These are phyloP conservation scores for Phlyctochytrium arcticum DNA, from an alignment of 192 early-diverging fungal species.

Conservation along the genomic window DNA sequence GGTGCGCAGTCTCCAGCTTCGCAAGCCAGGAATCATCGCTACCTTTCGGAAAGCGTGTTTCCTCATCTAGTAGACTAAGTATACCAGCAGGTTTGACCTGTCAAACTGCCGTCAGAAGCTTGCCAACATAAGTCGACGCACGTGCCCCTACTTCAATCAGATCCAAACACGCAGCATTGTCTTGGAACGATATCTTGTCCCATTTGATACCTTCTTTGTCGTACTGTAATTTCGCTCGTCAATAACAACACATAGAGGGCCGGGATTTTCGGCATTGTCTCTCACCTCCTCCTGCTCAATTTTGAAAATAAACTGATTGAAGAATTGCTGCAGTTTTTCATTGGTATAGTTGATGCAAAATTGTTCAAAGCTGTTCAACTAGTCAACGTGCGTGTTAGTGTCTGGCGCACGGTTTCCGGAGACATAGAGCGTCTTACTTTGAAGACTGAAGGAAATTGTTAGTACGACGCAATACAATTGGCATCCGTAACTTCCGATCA, in stretches of 20 bases:
- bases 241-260: not conserved
- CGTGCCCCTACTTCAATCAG: conserved; percentile 50
- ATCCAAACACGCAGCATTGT: conserved; percentile 48
- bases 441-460: not conserved
- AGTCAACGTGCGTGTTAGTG: conserved; percentile 8
- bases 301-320: conserved; percentile 59
- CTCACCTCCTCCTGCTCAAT: conserved; percentile 53
- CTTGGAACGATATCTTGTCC: conserved; percentile 51
- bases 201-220: conserved; percentile 52
- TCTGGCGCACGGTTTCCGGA: not conserved
- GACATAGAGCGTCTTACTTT: too few species aligned
- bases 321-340: conserved; percentile 97
- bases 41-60: conserved; percentile 55
- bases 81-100: conserved; percentile 46
- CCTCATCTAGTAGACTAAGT: conserved; percentile 51
- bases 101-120: not conserved
- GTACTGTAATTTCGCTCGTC: too few species aligned
- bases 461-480: not conserved
- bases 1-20: conserved; percentile 36
- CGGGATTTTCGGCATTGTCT: not conserved
- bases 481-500: not conserved
- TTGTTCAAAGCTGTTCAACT: conserved; percentile 59
- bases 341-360: conserved; percentile 99
- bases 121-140: not conserved
- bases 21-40: conserved; percentile 48